Evolutionary conservation across 2,329 filamentous ascomycete genomes (phyloP), one percentile per base, ranked within the genome.

Genomic region (Elsinoe perseae): DNA sequence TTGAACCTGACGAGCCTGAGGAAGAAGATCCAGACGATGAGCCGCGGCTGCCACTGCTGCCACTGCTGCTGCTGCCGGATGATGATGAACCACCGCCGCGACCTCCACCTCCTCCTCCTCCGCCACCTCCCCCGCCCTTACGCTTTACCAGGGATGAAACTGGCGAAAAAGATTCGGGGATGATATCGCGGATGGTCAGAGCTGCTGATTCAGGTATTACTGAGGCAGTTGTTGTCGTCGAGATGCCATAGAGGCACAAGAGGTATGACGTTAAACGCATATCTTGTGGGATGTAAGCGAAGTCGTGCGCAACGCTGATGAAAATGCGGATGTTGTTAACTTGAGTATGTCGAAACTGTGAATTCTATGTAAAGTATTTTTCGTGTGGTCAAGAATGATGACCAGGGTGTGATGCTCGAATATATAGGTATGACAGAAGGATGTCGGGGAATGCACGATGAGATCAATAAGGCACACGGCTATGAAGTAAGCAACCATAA

Each of bases 191-290:
- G 18, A 36, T 38, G 10, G 38, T 14, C 25, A 48, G 42, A 2
- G 53, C 43, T 34, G 53, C 38, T 10, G 12, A 12, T 4, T 46
- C 53, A n/a, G 53, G 53, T 10, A 56, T 56, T 4, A 44, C 42
- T 10, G 53, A 27, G n/a, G 40, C 53, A 18, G 21, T 28, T 16
- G 42, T 25, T 9, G 36, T 44, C 16, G 28, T 46, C 14, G 40
- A 23, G 20, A 56, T 36, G 40, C 53, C 53, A 27, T 56, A 56
- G 5, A 56, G 42, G 53, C 53, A 56, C 16, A 44, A 23, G n/a
- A 56, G 18, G 14, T 42, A 44, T 36, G 53, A 32, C 23, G 53
- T 21, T 21, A 56, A 9, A 14, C 27, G 25, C 53, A 56, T 56
- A 10, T 16, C 32, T 18, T n/a, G n/a, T 43, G 12, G 16, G 36